These are phyloP conservation scores for Proliferodiscus dingleyae DNA, from an alignment of 2,329 filamentous ascomycete species.

Conservation along the genomic window DNA sequence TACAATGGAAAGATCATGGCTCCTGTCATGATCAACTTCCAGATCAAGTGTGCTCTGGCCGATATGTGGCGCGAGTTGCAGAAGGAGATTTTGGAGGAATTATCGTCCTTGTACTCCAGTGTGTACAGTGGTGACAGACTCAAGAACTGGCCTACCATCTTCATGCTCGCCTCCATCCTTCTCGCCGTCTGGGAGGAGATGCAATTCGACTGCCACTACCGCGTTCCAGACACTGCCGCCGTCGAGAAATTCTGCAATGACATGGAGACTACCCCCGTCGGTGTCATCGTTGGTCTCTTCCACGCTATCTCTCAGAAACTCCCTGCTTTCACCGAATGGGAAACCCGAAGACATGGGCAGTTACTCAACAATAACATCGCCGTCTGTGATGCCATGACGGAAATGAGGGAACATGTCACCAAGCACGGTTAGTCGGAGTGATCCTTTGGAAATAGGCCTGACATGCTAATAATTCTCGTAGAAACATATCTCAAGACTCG, in stretches of 20 bases:
- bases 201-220: conserved; percentile 97
- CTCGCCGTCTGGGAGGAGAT: conserved; percentile 97
- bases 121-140: conserved; percentile 96
- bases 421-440: conserved; percentile 71
- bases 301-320: conserved; percentile 97
- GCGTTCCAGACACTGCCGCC: conserved; percentile 74
- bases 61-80: conserved; percentile 98
- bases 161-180: conserved; percentile 91
- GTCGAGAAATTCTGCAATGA: conserved; percentile 94
- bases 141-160: conserved; percentile 99
- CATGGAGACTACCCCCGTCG: conserved; percentile 94
- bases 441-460: background rate
- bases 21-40: conserved; percentile 99
- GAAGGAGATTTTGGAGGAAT: conserved; percentile 91
- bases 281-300: conserved; percentile 94
- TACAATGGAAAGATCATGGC: conserved; percentile 87
- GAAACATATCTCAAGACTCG: conserved; percentile 83
- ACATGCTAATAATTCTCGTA: conserved; percentile 45
- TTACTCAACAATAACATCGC: conserved; percentile 85
- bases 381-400: conserved; percentile 93
- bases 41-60: conserved; percentile 94
- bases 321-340: conserved; percentile 89
- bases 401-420: conserved; percentile 86
- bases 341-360: conserved; percentile 84
- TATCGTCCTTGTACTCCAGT: conserved; percentile 89